A percentile compares a stretch with the other conserved stretches of the same genome.
Conservation (phyloP, 352 stramenopile species). For the Globisporangium canariense region DNA sequence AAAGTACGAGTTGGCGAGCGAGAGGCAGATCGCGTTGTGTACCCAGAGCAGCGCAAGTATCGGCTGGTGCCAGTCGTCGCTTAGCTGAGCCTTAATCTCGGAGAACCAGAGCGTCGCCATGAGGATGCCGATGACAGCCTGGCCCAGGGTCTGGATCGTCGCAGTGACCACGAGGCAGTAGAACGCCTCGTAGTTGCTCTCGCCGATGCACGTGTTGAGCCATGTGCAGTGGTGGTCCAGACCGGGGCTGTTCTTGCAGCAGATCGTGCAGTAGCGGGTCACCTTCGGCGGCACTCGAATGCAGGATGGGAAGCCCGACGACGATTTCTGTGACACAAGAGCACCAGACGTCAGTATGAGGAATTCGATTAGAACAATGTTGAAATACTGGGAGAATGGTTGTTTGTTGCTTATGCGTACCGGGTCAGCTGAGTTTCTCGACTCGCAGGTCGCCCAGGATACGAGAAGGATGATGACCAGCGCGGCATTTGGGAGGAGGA, state of each 20-base stretch:
- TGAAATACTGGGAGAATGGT: background rate
- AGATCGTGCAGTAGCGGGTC: conserved; percentile 78
- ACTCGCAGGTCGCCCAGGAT: conserved; percentile 73
- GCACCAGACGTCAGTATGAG: too few relatives aligned
- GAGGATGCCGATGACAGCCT: conserved; percentile 67
- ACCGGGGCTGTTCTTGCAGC: conserved; percentile 76
- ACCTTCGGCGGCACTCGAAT: conserved; percentile 57
- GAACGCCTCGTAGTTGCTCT: conserved; percentile 84
- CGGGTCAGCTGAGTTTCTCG: conserved; percentile 48
- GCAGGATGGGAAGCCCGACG: conserved; percentile 26
- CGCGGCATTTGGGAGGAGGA: conserved; percentile 61
- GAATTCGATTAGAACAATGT: too few relatives aligned
- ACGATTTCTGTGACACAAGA: conserved; percentile 26
- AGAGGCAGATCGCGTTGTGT: conserved; percentile 63
- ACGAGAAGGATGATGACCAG: conserved; percentile 53
- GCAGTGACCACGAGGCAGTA: conserved; percentile 69
- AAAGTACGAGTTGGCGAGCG: conserved; percentile 63
- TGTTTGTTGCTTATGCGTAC: conserved; percentile 17
- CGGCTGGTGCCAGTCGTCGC: conserved; percentile 35
- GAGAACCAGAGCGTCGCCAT: conserved; percentile 73
- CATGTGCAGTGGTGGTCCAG: conserved; percentile 87
- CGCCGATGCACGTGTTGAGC: conserved; percentile 85
- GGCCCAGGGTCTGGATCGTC: conserved; percentile 53
- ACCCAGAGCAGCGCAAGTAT: conserved; percentile 66
- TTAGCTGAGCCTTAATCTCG: conserved; percentile 40